Base-by-base conservation (phyloP, 352 stramenopile species). In the Plasmopara viticola region DNA sequence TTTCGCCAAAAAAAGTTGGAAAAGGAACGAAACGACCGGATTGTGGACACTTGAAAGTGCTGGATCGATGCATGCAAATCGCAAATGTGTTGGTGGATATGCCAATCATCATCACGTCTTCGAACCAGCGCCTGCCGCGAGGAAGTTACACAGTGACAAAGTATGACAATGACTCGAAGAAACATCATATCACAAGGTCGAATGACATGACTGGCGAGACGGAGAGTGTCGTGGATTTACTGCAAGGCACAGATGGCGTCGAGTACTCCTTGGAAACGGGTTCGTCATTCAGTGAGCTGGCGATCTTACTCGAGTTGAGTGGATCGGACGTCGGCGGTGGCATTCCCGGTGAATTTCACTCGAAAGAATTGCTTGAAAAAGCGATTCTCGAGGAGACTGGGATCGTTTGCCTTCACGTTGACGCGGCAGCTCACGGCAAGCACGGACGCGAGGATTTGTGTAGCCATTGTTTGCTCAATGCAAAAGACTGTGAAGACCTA, bases 301-400 rank as follows among this genome's bases (percentile, higher is more conserved):
- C 60, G 28, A 48, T 69, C 48, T 52, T 72, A 45, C 56, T 72
- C 7, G 60, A 69, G 39, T 31, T 67, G 9, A 67, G 53, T 47
- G 56, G 60, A 14, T 69, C 49, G 6, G 64, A 62, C 29, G 35
- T 64, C 3, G 28, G 56, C 38, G 48, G 56, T 46, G 53, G 42
- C 15, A 58, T 66, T 29, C 44, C 56, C 25, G 60, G 64, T 13
- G 64, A 67, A 6, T 72, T 72, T 52, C 60, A 61, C 18, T 72
- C 64, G 0, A 72, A 72, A 48, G 60, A 72, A 40, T 47, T 72
- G 15, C 64, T 72, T 4, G 64, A 72, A 53, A 66, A 63, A 50
- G 64, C 60, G 5, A 72, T 72, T n/a, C 51, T 66, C 47, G 55
- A 43, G 53, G 64, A 72, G 44, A 64, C 56, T 13, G 47, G 56